Evolutionary conservation across 1,284 basidiomycete genomes (phyloP).

Genomic region (Mycosarcoma mackinlayi): DNA sequence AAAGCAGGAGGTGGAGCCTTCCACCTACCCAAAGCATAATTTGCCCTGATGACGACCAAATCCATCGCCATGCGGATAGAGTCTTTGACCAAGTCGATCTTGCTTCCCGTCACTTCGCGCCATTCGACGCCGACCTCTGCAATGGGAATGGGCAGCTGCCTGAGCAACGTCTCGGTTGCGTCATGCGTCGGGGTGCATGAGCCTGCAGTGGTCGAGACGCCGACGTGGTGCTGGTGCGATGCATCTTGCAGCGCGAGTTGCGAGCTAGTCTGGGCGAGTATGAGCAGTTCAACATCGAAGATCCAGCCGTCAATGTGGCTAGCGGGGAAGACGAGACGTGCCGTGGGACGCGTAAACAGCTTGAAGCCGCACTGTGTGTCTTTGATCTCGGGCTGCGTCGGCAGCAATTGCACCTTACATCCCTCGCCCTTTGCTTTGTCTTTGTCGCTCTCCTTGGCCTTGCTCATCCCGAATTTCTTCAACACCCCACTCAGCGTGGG

Average conservation of each 20-base stretch:
- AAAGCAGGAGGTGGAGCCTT: conserved; percentile 19
- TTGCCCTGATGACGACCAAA: conserved; percentile 82
- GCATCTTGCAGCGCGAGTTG: conserved; percentile 10
- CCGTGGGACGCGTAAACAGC: conserved; percentile 79
- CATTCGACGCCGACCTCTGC: conserved; percentile 87
- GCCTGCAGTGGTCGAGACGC: too few relatives aligned
- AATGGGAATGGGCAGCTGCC: conserved; percentile 77
- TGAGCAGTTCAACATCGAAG: conserved; percentile 92
- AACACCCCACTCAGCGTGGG: conserved; percentile 34
- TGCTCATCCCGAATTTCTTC: not conserved
- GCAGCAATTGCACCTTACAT: conserved; percentile 4
- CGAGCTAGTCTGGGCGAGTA: conserved; percentile 75
- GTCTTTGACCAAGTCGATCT: conserved; percentile 84
- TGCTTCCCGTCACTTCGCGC: conserved; percentile 91
- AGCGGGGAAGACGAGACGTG: conserved; percentile 80
- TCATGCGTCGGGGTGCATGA: too few relatives aligned
- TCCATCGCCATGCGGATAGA: conserved; percentile 88
- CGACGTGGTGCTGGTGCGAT: not conserved
- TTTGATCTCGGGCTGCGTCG: conserved; percentile 80
- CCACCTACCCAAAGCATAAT: conserved; percentile 79
- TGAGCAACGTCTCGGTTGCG: too few relatives aligned
- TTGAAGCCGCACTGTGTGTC: conserved; percentile 98
- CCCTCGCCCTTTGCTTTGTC: not conserved
- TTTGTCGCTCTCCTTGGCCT: not conserved
- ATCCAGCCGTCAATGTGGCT: conserved; percentile 76